Percentiles rank a stretch among this genome's conserved stretches.
phyloP scores from a whole-genome alignment of 805 yeast species.

The Saccharomycopsis fermentans region DNA sequence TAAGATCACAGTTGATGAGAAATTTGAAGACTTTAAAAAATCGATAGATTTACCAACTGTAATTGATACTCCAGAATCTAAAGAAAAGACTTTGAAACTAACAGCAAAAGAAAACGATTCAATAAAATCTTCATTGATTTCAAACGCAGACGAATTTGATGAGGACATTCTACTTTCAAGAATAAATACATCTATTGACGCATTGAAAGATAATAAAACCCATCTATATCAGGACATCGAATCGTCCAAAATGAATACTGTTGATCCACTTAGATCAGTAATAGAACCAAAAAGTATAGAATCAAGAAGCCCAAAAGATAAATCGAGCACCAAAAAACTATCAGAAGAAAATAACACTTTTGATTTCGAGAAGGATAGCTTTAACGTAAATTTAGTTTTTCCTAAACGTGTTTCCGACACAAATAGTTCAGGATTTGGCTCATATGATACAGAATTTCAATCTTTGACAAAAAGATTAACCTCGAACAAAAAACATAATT shows the following conservation, averaged over 20 bases:
- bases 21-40: not conserved
- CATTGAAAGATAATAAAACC: not conserved
- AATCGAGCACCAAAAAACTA: not conserved
- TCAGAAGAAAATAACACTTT: not conserved
- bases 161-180: not conserved
- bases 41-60: not conserved
- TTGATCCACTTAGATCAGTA: not conserved
- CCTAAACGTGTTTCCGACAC: not conserved
- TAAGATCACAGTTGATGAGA: not conserved
- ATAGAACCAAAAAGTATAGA: not conserved
- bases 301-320: not conserved
- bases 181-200: not conserved
- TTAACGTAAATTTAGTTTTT: not conserved
- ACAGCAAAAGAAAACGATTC: not conserved
- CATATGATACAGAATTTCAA: not conserved
- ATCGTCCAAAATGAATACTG: not conserved
- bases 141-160: not conserved
- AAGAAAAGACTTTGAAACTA: not conserved
- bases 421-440: not conserved
- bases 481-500: not conserved
- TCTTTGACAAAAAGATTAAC: not conserved
- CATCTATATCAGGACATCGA: not conserved
- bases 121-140: not conserved
- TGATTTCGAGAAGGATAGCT: not conserved
- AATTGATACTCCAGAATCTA: not conserved